phyloP scores from a whole-genome alignment of 345 rosid species.

The Ailanthus altissimus region DNA sequence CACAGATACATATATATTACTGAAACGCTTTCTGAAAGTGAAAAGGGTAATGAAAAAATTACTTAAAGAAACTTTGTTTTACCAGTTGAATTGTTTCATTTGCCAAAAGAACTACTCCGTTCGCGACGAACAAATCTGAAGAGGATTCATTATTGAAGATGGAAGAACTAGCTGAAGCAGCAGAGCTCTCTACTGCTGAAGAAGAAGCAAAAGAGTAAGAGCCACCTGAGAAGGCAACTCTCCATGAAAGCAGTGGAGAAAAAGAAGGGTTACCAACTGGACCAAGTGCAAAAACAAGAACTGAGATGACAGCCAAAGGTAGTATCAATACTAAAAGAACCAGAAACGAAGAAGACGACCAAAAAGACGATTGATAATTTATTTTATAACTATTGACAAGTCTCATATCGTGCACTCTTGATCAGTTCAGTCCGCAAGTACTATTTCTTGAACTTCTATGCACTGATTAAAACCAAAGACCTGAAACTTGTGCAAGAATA shows the following conservation, averaged over 20 bases:
- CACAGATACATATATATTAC: too few species aligned
- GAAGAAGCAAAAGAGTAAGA: neutral
- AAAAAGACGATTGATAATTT: neutral
- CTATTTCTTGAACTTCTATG: neutral
- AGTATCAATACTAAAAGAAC: neutral
- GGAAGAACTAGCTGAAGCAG: too few species aligned
- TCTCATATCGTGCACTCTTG: conserved; percentile 4
- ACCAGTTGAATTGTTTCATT: conserved; percentile 8
- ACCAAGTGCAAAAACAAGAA: neutral
- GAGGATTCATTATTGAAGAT: too few species aligned
- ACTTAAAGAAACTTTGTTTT: neutral
- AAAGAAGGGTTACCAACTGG: conserved; percentile 12
- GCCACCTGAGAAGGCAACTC: neutral
- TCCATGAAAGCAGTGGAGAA: conserved; percentile 22
- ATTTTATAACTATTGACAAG: neutral
- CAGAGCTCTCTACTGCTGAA: neutral
- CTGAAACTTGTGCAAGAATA: neutral
- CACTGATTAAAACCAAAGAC: neutral
- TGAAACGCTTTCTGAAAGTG: neutral
- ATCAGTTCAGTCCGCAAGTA: too few species aligned
- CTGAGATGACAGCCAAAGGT: conserved; percentile 17
- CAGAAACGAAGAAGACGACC: conserved; percentile 11
- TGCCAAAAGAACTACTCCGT: neutral
- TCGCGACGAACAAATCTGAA: neutral
- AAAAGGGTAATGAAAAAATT: neutral